Base-by-base conservation (phyloP, 257 asterid genomes). In the Penstemon eatonii region DNA sequence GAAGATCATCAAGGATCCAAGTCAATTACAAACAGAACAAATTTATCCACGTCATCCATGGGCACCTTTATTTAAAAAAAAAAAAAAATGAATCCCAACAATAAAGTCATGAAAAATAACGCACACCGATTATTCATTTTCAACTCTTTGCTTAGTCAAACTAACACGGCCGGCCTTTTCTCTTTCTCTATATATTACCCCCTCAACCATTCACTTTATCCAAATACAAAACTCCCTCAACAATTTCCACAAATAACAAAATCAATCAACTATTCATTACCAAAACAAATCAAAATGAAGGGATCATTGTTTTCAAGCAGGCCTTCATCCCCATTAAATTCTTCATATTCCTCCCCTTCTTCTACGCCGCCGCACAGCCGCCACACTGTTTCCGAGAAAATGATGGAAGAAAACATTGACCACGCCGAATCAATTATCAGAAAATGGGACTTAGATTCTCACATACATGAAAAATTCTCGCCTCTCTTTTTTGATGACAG, bases 361-460 rank as follows among this genome's bases (percentile, higher is more conserved):
- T 46, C 85, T n/a, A 65, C 84, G 25, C 73, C 87, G 46, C 54
- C 73, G 1, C 64, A 37, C 5, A 77, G 66, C 12, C 12, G 52
- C 70, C 82, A 60, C 3, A 72, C 83, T 4, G 84, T 87, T 74
- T 84, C 90, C 1, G 83, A 86, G 4, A 50, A 85, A 3, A 57
- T 84, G n/a, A 83, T 86, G 89, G 85, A 77, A 42, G 97, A 88
- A 8, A 81, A 87, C 75, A 70, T 91, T 39, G 80, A 75, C 5
- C 7, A 18, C 4, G 95, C 96, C 0, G 90, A 86, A 49, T 37
- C 55, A 1, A 46, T 85, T 4, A 84, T 91, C 63, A 61, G 18
- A 3, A 73, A 12, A 65, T 84, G 87, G 86, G 84, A 72, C 10
- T 5, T 82, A 3, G 79, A 80, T 10, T 37, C 76, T 0, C 47